Evolutionary conservation across 345 rosid genomes (phyloP), one percentile per base, ranked within the genome.

Genomic region (Sonneratia alba): DNA sequence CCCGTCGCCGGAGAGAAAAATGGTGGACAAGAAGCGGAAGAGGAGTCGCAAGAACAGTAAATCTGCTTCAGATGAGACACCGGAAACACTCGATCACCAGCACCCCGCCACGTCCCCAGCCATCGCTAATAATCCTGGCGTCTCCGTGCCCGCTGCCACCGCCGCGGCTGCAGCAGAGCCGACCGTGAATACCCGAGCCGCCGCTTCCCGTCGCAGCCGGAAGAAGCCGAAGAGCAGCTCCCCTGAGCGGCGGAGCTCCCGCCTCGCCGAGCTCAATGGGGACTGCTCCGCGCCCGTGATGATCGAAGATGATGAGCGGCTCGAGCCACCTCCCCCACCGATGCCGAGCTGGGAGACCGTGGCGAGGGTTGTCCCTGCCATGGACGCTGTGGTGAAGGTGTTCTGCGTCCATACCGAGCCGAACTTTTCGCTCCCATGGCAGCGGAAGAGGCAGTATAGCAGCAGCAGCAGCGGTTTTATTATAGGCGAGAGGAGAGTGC

Each of bases 381-480:
- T 92, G 98, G 96, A 92, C 53, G 88, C 98, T 36, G 98, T 91
- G 9, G 98, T 93, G 55, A 93, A 93, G 76, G 94, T 93, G 45
- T 91, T 93, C 56, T 93, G 98, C 36, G 97, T 89, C 38, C 98
- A 91, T 47, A 88, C 98, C 9, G 96, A 91, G 73, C 98, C 98
- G 2, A 93, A 93, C 78, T 93, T 87, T 81, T 93, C 97, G 10
- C 80, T 89, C 6, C 91, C 97, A 3, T 93, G 98, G 98, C 98
- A 93, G 76, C 79, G 96, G 77, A 91, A 93, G 75, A 74, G 94
- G 36, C 97, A 93, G 83, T 93, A 89, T 65, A 89, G 94, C 71
- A 87, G 97, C 19, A 89, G 91, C 73, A 91, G 94, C 38, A 91
- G 97, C 66, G 97, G 97, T 37, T 93, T 93, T 76, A 83, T 91